Evolutionary conservation across 2,329 filamentous ascomycete species (phyloP).

Genomic region (Calonectria multiphialidica): DNA sequence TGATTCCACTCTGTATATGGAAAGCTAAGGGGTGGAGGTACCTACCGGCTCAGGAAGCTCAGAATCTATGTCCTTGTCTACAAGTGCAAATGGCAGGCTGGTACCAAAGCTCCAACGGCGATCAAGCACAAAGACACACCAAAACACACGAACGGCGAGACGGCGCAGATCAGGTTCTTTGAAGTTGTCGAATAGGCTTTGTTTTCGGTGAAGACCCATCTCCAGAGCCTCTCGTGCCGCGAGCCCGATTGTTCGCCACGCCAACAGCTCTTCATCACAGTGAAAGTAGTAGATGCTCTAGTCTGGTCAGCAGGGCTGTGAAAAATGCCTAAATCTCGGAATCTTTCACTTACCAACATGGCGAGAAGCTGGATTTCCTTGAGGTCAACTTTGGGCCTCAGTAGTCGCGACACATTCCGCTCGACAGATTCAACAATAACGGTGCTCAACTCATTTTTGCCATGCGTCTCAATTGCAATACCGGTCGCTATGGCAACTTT

Average conservation of each 20-base stretch:
- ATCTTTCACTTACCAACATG: slow-evolving; percentile 6
- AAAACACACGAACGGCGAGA: slow-evolving; percentile 56
- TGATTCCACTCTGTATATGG: too few relatives aligned
- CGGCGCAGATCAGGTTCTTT: slow-evolving; percentile 45
- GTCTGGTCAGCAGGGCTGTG: not conserved
- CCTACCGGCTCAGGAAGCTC: slow-evolving; percentile 57
- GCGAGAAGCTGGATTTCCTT: slow-evolving; percentile 3
- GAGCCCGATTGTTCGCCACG: slow-evolving; percentile 61
- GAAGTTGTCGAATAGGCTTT: slow-evolving; percentile 56
- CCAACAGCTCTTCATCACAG: slow-evolving; percentile 61
- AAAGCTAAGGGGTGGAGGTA: not conserved
- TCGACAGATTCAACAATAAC: slow-evolving; percentile 47
- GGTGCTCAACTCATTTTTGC: slow-evolving; percentile 44
- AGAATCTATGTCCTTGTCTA: slow-evolving; percentile 63
- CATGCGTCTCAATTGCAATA: slow-evolving; percentile 48
- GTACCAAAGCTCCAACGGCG: slow-evolving; percentile 65
- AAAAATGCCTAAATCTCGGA: too few relatives aligned
- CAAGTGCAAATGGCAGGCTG: slow-evolving; percentile 60
- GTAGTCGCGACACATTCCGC: slow-evolving; percentile 39
- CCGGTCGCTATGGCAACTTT: slow-evolving; percentile 50
- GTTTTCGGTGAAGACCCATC: slow-evolving; percentile 60
- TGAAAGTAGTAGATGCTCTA: slow-evolving; percentile 58
- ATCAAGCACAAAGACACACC: slow-evolving; percentile 64
- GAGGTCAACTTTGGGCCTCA: slow-evolving; percentile 24
- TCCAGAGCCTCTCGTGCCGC: slow-evolving; percentile 60